Base-by-base conservation (phyloP, 805 yeast species). In the Kuraishia capsulata region DNA sequence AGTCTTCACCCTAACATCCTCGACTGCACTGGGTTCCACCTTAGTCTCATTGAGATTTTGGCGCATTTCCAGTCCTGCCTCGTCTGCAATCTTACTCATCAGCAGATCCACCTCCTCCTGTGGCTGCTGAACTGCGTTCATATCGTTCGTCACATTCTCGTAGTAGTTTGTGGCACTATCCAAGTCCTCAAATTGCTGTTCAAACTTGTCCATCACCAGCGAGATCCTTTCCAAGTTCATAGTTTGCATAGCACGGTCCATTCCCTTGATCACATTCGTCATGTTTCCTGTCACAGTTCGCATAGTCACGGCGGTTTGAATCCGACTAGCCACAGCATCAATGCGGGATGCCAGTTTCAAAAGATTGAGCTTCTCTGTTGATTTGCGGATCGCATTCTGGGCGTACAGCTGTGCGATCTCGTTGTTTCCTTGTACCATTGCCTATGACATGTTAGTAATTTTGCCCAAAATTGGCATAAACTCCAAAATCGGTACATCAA, bases 291-390 rank as follows among this genome's bases (percentile, higher is more conserved):
- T 86, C 9, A 92, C 96, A 36, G 85, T 78, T 47, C 96, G 73
- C 99, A 92, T 92, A 0, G 97, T 90, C 5, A 92, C 97, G 0
- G 98, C 98, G 0, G 99, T 92, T 51, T 90, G 97, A 2, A 92
- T 95, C 42, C 98, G 65, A 3, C 94, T 81, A 0, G 97, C 95
- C 19, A 92, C 98, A 0, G 97, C 90, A 61, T 92, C 99, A 17
- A 92, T 85, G 41, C 97, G 64, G 0, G 96, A 85, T 0, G 96
- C 82, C 41, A 92, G 65, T 47, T 90, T 70, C 38, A 92, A 64
- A 39, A 92, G 61, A 53, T 83, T 90, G 38, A 90, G 67, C 44
- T 90, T 67, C 58, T 92, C 99, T 50, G 83, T 84, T 34, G 83
- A 71, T 59, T 92, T 92, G 37, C 99, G 73, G 33, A 94, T 87